Conservation (phyloP, 805 yeast genomes). For the Ogataea paraovalis region DNA sequence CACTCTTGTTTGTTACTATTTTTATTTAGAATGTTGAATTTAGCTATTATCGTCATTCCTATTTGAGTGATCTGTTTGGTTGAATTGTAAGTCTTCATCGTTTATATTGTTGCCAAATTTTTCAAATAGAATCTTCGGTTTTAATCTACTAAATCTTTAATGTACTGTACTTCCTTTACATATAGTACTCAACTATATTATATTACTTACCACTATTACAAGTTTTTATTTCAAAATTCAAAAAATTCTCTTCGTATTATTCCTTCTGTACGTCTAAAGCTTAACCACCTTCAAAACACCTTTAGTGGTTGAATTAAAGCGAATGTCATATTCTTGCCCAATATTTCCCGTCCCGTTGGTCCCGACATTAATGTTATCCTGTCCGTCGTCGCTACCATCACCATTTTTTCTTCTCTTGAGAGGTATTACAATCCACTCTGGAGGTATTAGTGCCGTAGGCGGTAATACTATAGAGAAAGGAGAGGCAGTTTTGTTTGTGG, state of each 20-base stretch:
- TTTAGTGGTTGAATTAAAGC: slow-evolving; percentile 9
- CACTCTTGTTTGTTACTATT: neutral
- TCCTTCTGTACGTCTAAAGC: too few species aligned
- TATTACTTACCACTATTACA: too few species aligned
- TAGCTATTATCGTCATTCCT: neutral
- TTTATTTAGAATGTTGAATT: neutral
- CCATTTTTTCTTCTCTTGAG: slow-evolving; percentile 5
- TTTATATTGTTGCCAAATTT: neutral
- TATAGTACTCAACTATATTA: too few species aligned
- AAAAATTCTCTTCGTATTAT: too few species aligned
- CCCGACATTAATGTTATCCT: neutral
- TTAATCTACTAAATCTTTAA: neutral
- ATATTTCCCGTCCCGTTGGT: neutral
- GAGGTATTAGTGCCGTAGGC: slow-evolving; percentile 26
- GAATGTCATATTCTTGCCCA: slow-evolving; percentile 12
- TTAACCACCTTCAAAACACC: slow-evolving; percentile 9
- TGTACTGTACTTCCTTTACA: too few species aligned
- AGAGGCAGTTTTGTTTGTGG: neutral
- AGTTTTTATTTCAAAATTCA: too few species aligned
- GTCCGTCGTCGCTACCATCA: neutral
- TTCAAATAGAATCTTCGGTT: neutral
- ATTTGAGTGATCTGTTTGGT: too few species aligned
- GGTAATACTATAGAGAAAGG: slow-evolving; percentile 15
- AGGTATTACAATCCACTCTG: slow-evolving; percentile 30
- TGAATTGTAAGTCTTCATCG: neutral